phyloP scores from a whole-genome alignment of 371 early-diverging fungal genomes.

The Funneliformis caledonium region DNA sequence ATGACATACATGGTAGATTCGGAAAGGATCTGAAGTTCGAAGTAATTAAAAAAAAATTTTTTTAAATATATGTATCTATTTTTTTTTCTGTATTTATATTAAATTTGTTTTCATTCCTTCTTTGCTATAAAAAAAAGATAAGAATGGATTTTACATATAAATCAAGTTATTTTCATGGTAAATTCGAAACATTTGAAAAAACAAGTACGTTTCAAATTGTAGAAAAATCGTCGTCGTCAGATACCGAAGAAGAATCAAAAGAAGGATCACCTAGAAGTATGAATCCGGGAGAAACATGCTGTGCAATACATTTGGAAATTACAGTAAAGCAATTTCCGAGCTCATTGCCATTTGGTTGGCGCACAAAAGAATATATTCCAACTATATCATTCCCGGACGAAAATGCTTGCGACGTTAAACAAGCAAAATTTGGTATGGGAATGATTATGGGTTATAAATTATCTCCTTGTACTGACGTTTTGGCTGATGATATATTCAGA shows the following conservation, averaged over 20 bases:
- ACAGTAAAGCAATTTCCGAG: neutral
- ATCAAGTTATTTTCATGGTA: neutral
- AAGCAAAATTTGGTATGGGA: constrained; percentile 16
- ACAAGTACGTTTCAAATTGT: neutral
- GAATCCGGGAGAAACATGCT: constrained; percentile 1
- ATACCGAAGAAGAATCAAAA: neutral
- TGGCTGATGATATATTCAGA: constrained; percentile 2
- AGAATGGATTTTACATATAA: constrained; percentile 2
- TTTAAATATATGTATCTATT: neutral
- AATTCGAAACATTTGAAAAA: constrained; percentile 5
- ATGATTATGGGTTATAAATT: constrained; percentile 14
- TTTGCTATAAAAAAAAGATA: neutral
- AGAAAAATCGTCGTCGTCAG: neutral
- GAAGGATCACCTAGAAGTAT: neutral
- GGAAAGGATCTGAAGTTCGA: neutral
- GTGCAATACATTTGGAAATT: neutral
- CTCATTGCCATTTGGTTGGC: constrained; percentile 15
- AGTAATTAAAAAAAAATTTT: neutral
- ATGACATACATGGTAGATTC: neutral
- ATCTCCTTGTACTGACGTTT: neutral
- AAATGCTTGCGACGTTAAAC: neutral
- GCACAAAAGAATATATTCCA: constrained; percentile 24
- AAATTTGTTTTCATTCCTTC: neutral
- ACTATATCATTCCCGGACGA: neutral
- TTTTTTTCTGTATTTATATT: neutral